Evolutionary conservation across 306 rosid species (phyloP), one percentile per base, ranked within the genome.

Genomic region (Fragaria nilgerrensis): DNA sequence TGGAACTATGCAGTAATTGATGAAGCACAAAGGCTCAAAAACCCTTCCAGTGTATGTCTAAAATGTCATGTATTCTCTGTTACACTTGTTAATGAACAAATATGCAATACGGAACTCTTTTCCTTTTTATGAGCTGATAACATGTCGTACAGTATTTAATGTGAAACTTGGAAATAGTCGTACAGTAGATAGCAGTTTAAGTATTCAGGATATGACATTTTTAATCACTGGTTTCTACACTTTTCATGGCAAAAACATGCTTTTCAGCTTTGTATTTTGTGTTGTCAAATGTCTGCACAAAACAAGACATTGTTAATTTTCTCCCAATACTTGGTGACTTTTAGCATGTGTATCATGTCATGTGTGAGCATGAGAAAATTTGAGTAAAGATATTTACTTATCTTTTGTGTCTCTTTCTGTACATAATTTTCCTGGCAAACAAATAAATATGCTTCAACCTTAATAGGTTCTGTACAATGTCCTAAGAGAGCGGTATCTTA

Each of bases 11-110:
- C 95, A 74, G 84, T 94, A 81, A 88, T 94, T 78, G 97, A 94
- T 83, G 98, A 94, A 88, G 97, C 98, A 75, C 98, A 94, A 78
- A 79, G 98, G 85, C 98, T 94, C 73, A 94, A 94, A 79, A 94
- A 94, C 77, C 91, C 96, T 27, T 87, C 91, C 77, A 94, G 96
- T 81, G 98, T 94, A 94, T 49, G 97, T 88, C 59, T 43, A 79
- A 81, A 55, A 62, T 47, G 49, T 59, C 79, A 41, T 65, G 15
- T 8, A 47, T 75, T 27, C 29, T n/a, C 62, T 32, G 72, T 34
- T 41, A 75, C 80, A 23, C 55, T 16, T 50, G 11, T 62, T 61
- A 23, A 68, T 49, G 72, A 29, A 62, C 65, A 67, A 56, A 15
- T 25, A 16, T 68, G 78, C 64, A 65, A 79, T 27, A 53, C 29